Base-by-base conservation (phyloP, 2,329 filamentous ascomycete genomes). In the Cyclaneusma minus region DNA sequence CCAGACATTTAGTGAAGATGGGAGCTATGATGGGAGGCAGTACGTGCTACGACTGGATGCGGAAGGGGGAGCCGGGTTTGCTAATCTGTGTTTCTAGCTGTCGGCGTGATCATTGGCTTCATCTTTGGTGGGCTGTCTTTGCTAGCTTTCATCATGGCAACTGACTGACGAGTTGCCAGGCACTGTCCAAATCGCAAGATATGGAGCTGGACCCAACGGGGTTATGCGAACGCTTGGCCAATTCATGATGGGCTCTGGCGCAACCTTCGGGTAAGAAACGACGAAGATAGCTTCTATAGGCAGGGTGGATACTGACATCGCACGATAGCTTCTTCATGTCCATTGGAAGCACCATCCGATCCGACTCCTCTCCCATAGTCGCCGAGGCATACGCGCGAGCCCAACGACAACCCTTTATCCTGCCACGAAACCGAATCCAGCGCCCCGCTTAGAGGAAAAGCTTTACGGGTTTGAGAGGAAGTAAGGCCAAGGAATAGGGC, bases 1-100 rank as follows among this genome's bases (percentile, higher is more conserved):
- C 24, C 43, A 49, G n/a, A 46, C 30, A 25, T 37, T 42, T 50
- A 92, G 84, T 85, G 54, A 94, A 93, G 64, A 94, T 95, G 84
- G 89, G 89, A 43, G 84, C 80, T 36, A 76, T 98, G 76, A 95
- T 95, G 84, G 89, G 89, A 42, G 82, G 84, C 51, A 91, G 87
- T 95, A 79, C 45, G 84, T 69, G 27, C 31, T 29, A 22, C 30
- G 21, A 21, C 10, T 15, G 17, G 18, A 21, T 15, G 13, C 19
- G 16, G 33, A 3, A 3, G n/a, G n/a, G 21, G 11, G 23, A 20
- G 28, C 10, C n/a, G 15, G 30, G 21, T n/a, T 13, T 24, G 29
- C 55, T 60, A 41, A 59, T 36, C 11, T 29, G 18, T n/a, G 9
- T 33, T 27, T 33, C 9, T 43, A 95, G 89, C 84, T 54, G 89